Conservation (phyloP, 1,284 basidiomycete genomes). For the Malassezia equina region DNA sequence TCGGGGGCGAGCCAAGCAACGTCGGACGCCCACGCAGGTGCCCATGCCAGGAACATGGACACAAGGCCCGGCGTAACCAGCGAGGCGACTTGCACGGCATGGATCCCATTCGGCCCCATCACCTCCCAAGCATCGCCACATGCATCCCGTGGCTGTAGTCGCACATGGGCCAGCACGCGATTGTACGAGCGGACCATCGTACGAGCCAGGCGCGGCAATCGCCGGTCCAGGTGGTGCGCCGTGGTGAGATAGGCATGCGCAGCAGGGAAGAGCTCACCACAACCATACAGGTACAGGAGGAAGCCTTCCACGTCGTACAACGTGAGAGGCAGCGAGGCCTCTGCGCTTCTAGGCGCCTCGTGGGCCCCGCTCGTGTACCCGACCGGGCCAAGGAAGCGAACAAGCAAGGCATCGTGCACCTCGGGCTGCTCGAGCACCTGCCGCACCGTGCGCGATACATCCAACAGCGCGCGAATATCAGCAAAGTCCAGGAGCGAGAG, state of each 20-base stretch:
- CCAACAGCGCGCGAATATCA: slow-evolving; percentile 37
- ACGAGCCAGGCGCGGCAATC: slow-evolving; percentile 39
- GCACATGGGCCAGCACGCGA: slow-evolving; percentile 45
- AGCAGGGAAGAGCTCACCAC: slow-evolving; percentile 32
- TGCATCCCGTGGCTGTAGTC: slow-evolving; percentile 25
- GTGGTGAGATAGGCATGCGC: slow-evolving; percentile 26
- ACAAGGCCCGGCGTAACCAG: slow-evolving; percentile 47
- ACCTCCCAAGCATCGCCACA: background rate
- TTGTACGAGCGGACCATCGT: slow-evolving; percentile 48
- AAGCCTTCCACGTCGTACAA: slow-evolving; percentile 41
- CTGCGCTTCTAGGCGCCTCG: background rate
- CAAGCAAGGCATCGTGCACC: slow-evolving; percentile 30
- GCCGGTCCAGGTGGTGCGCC: slow-evolving; percentile 35
- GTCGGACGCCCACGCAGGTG: slow-evolving; percentile 24
- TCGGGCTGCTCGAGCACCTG: slow-evolving; percentile 21
- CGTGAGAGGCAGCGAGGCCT: slow-evolving; percentile 34
- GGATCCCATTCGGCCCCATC: slow-evolving; percentile 1
- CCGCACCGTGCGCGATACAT: slow-evolving; percentile 31
- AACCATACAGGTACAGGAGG: slow-evolving; percentile 29
- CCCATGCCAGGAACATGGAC: slow-evolving; percentile 49
- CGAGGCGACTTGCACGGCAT: slow-evolving; percentile 6
- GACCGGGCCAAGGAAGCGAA: slow-evolving; percentile 32
- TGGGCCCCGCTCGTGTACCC: slow-evolving; percentile 24
- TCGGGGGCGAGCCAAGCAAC: slow-evolving; percentile 30
- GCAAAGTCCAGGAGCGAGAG: slow-evolving; percentile 31